Evolutionary conservation across 257 asterid species (phyloP), one percentile per base, ranked within the genome.

Genomic region (Solanum virginianum): DNA sequence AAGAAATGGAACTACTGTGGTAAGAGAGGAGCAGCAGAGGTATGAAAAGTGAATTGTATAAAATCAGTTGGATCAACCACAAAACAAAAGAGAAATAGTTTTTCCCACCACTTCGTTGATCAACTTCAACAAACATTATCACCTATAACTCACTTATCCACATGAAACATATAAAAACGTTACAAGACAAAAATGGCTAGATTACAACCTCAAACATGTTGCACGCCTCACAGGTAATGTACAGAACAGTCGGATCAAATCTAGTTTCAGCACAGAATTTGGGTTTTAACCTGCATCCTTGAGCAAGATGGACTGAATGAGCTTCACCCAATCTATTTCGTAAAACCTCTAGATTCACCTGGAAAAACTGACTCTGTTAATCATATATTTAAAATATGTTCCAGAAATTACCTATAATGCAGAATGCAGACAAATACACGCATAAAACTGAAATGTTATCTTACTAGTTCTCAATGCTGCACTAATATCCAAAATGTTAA

Each of bases 231-330:
- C 99, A 95, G 85, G 86, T 91, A 16, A 95, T 90, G 85, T 95
- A 97, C 79, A 97, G 87, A 65, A 98, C 99, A 75, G 95, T 88
- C 55, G 94, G 88, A 39, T 85, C 93, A 85, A 94, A 97, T 85
- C 87, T 93, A 53, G 92, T 89, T 90, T 97, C 98, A 0, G 86
- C 41, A 84, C 92, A 88, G 92, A 97, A 97, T 85, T 92, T 91
- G 1, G 98, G 95, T 77, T 80, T 90, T 90, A 92, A 84, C 88
- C 89, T 92, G 93, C 99, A 95, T 29, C 98, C 99, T 84, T 89
- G 88, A 79, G 93, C 95, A 45, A 92, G 92, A 91, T 97, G 99
- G 83, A 95, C 97, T 15, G 91, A 29, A 54, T 94, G 98, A 83
- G 94, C 97, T 87, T 95, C 98, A 63, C 93, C 97, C 87, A 95